phyloP scores from a whole-genome alignment of 306 rosid species.

The Cotoneaster glaucophyllus region DNA sequence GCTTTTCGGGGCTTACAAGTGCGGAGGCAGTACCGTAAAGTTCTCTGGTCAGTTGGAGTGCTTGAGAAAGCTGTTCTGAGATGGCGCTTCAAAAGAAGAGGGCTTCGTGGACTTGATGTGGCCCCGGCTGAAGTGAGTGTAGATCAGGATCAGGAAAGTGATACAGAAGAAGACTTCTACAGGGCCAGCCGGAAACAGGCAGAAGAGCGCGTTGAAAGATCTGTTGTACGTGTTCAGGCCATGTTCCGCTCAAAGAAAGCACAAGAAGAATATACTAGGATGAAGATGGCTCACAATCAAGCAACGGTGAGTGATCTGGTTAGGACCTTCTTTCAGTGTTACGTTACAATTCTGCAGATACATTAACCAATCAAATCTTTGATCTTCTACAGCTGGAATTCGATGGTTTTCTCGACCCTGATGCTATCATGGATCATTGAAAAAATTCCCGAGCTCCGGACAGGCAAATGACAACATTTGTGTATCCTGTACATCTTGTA shows the following conservation, averaged over 20 bases:
- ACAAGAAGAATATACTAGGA: constrained; percentile 79
- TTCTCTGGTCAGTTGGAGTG: constrained; percentile 86
- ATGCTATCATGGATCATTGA: constrained; percentile 34
- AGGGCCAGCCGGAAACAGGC: constrained; percentile 71
- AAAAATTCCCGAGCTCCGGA: constrained; percentile 6
- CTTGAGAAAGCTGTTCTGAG: constrained; percentile 86
- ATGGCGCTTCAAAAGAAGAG: constrained; percentile 87
- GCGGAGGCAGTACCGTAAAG: constrained; percentile 73
- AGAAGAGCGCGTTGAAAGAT: constrained; percentile 68
- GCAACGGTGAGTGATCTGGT: constrained; percentile 46
- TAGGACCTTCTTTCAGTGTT: not conserved
- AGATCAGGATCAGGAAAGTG: constrained; percentile 42
- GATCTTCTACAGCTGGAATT: constrained; percentile 60
- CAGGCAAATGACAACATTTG: constrained; percentile 16
- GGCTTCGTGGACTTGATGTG: constrained; percentile 80
- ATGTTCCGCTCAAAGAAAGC: constrained; percentile 94
- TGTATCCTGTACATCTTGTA: constrained; percentile 47
- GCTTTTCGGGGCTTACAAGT: constrained; percentile 71
- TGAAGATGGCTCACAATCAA: constrained; percentile 67
- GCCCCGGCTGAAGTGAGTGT: constrained; percentile 20
- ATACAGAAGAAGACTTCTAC: constrained; percentile 72
- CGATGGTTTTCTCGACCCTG: constrained; percentile 52
- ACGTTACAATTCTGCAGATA: constrained; percentile 1
- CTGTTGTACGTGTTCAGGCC: constrained; percentile 73
- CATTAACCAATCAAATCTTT: constrained; percentile 13